phyloP scores from a whole-genome alignment of 345 rosid species.

The Arabidopsis arenosa region DNA sequence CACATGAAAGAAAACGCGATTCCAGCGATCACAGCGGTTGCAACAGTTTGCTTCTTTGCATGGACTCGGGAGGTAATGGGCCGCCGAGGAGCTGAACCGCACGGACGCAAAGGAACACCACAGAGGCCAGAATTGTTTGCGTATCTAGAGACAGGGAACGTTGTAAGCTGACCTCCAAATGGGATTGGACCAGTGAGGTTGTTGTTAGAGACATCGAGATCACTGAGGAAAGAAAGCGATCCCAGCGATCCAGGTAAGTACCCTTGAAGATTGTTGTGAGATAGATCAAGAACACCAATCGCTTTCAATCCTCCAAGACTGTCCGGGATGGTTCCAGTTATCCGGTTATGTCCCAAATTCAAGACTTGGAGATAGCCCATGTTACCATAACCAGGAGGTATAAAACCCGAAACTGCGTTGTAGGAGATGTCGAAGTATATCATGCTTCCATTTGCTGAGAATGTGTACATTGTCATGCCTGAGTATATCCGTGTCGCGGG shows the following conservation, averaged over 20 bases:
- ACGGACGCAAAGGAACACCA: constrained; percentile 77
- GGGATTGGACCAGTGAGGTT: constrained; percentile 86
- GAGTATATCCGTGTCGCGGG: constrained; percentile 83
- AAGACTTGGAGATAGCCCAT: constrained; percentile 82
- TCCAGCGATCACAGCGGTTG: constrained; percentile 71
- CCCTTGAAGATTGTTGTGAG: constrained; percentile 84
- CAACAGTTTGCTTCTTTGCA: constrained; percentile 56
- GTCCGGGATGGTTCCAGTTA: constrained; percentile 73
- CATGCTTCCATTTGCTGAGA: constrained; percentile 78
- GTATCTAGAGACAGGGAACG: constrained; percentile 81
- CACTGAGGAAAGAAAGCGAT: constrained; percentile 81
- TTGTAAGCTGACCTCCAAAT: constrained; percentile 92
- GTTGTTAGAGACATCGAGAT: constrained; percentile 94
- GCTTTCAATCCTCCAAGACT: constrained; percentile 77
- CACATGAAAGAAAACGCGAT: constrained; percentile 69
- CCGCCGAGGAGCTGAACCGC: constrained; percentile 54
- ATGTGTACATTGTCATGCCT: constrained; percentile 81
- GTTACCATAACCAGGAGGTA: constrained; percentile 72
- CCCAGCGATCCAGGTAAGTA: constrained; percentile 77
- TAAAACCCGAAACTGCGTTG: constrained; percentile 67
- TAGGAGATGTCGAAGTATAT: constrained; percentile 91
- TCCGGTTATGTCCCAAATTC: constrained; percentile 86
- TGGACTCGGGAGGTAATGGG: constrained; percentile 23
- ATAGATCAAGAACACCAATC: constrained; percentile 91
- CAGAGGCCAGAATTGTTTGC: constrained; percentile 95